Evolutionary conservation across 148 eudicot genomes (phyloP).

Genomic region (Cornus florida): DNA sequence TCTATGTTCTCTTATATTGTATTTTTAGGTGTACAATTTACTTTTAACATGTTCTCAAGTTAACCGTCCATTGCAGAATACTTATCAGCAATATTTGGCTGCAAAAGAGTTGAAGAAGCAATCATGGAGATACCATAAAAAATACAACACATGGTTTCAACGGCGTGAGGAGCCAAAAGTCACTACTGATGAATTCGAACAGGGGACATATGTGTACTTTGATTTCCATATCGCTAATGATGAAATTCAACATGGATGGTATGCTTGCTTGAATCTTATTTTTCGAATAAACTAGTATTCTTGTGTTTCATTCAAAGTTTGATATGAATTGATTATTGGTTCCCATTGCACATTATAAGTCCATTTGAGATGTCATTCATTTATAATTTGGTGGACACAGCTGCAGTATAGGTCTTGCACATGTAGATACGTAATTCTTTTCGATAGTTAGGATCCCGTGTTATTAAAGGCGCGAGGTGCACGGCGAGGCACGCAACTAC

Average conservation of each 20-base stretch:
- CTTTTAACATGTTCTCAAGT: slow-evolving; percentile 14
- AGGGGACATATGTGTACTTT: slow-evolving; percentile 94
- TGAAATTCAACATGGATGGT: slow-evolving; percentile 93
- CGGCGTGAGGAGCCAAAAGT: slow-evolving; percentile 96
- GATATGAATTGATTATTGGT: not conserved
- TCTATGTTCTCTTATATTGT: not conserved
- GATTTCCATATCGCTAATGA: slow-evolving; percentile 80
- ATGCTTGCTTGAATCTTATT: slow-evolving; percentile 26
- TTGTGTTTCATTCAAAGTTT: not conserved
- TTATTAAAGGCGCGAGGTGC: no score
- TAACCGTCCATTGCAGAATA: slow-evolving; percentile 55
- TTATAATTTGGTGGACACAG: no score
- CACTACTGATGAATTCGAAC: slow-evolving; percentile 95
- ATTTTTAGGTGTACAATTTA: not conserved
- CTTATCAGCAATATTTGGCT: slow-evolving; percentile 98
- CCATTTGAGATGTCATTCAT: no score
- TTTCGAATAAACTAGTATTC: not conserved
- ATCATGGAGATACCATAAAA: slow-evolving; percentile 97
- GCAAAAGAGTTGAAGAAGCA: slow-evolving; percentile 96
- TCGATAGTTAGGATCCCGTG: no score
- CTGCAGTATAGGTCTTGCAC: no score
- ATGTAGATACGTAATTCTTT: no score
- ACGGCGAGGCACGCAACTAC: no score
- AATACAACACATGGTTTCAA: slow-evolving; percentile 95
- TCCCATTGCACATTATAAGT: not conserved